phyloP scores from a whole-genome alignment of 345 rosid genomes.

The Dipteronia sinensis region DNA sequence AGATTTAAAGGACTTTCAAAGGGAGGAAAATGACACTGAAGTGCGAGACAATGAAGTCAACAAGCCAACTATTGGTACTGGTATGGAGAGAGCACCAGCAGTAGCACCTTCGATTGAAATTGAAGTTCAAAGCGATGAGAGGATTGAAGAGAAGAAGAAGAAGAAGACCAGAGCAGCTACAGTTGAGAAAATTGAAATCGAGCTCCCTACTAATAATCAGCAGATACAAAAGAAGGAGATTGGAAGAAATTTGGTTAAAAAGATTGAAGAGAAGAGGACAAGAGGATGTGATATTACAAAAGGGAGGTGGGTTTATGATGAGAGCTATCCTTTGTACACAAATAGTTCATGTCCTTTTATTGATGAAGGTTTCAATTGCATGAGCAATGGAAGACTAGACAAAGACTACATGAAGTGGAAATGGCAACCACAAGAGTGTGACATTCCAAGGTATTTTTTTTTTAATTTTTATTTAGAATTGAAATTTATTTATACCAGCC shows the following conservation, averaged over 20 bases:
- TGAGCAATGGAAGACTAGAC: constrained; percentile 76
- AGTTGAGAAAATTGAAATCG: constrained; percentile 31
- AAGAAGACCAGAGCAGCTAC: constrained; percentile 19
- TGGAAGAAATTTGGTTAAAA: constrained; percentile 7
- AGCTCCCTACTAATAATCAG: constrained; percentile 31
- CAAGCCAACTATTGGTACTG: constrained; percentile 23
- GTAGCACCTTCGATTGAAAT: constrained; percentile 22
- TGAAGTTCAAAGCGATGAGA: constrained; percentile 27
- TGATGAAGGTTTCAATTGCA: constrained; percentile 90
- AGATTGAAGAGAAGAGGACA: constrained; percentile 22
- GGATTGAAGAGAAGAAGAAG: constrained; percentile 13
- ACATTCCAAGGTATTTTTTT: constrained; percentile 63
- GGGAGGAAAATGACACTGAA: constrained; percentile 21
- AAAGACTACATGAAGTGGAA: constrained; percentile 73
- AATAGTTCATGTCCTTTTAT: constrained; percentile 80
- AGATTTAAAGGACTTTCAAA: constrained; percentile 11
- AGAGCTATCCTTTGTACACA: constrained; percentile 69
- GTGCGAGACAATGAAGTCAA: constrained; percentile 17
- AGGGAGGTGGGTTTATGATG: constrained; percentile 88
- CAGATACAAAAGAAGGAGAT: constrained; percentile 32
- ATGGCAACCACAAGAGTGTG: constrained; percentile 84
- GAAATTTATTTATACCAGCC: too few species aligned
- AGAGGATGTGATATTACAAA: constrained; percentile 61
- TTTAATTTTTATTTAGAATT: not conserved
- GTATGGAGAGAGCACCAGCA: constrained; percentile 18